Evolutionary conservation across 2,329 filamentous ascomycete genomes (phyloP).

Genomic region (Simplicillium sp.): DNA sequence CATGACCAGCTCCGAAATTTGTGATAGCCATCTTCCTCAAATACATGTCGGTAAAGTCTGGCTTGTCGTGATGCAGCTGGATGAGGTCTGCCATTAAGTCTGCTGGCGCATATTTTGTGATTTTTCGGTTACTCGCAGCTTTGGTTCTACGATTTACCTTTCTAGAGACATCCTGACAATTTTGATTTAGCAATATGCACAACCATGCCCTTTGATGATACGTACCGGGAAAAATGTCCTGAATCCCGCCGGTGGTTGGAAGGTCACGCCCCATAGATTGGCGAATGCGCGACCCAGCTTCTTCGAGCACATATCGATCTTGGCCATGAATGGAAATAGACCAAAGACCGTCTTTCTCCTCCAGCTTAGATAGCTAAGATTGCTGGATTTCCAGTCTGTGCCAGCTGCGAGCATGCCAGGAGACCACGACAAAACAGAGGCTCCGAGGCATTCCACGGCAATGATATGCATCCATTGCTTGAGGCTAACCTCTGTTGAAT

Average conservation of each 20-base stretch:
- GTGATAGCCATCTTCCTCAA: slow-evolving; percentile 42
- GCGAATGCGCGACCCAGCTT: slow-evolving; percentile 28
- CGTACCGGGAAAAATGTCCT: slow-evolving; percentile 39
- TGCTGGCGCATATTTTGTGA: slow-evolving; percentile 17
- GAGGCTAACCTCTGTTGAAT: slow-evolving; percentile 32
- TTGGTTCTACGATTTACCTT: slow-evolving; percentile 24
- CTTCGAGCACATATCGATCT: slow-evolving; percentile 27
- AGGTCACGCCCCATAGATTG: slow-evolving; percentile 33
- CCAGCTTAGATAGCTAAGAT: slow-evolving; percentile 40
- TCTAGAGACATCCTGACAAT: slow-evolving; percentile 22
- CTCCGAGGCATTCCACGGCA: slow-evolving; percentile 40
- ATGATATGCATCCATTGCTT: slow-evolving; percentile 50
- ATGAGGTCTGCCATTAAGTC: slow-evolving; percentile 39
- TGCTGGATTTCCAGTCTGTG: slow-evolving; percentile 36
- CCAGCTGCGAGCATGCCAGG: slow-evolving; percentile 33
- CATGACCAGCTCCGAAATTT: slow-evolving; percentile 46
- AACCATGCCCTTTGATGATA: background rate
- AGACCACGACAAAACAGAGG: slow-evolving; percentile 41
- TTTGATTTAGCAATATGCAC: background rate
- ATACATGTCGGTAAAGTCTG: slow-evolving; percentile 36
- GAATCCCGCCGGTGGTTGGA: slow-evolving; percentile 31
- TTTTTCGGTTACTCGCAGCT: slow-evolving; percentile 16
- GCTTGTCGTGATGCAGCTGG: slow-evolving; percentile 30
- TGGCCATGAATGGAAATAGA: slow-evolving; percentile 32
- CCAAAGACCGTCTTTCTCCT: slow-evolving; percentile 43